A percentile compares a stretch with the other conserved stretches of the same genome.
Conservation (phyloP, 2,329 filamentous ascomycete genomes). For the Paraconiothyrium sp. region DNA sequence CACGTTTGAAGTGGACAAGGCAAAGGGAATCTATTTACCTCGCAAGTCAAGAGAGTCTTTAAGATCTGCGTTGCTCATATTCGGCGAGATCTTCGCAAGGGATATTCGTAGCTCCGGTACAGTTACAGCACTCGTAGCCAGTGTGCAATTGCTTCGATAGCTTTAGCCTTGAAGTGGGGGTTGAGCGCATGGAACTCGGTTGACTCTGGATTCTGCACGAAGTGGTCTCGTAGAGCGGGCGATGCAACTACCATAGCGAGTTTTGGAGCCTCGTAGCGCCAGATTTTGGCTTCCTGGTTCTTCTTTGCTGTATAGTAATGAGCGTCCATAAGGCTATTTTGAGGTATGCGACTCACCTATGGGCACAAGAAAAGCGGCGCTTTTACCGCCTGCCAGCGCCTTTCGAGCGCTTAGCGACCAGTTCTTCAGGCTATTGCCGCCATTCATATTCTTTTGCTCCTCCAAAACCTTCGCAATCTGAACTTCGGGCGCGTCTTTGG, state of each 20-base stretch:
- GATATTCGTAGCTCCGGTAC: background rate
- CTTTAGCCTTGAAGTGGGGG: background rate
- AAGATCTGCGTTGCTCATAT: background rate
- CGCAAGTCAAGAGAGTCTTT: background rate
- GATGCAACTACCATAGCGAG: background rate
- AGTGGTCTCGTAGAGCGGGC: background rate
- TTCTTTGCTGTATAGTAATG: background rate
- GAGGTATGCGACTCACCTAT: background rate
- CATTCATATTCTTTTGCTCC: background rate
- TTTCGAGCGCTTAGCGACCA: slow-evolving; percentile 7
- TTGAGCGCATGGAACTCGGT: background rate
- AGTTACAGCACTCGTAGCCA: background rate
- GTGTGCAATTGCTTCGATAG: background rate
- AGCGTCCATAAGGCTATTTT: background rate
- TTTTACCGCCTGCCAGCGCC: background rate
- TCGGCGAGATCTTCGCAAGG: background rate
- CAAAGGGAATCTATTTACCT: too few species aligned
- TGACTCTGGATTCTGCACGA: background rate
- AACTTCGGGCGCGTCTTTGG: background rate
- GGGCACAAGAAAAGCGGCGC: background rate
- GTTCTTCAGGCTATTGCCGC: background rate
- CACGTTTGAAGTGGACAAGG: too few species aligned
- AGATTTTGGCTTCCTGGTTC: background rate
- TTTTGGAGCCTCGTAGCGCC: slow-evolving; percentile 8
- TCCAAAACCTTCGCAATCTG: background rate